Conservation (phyloP, 2,329 filamentous ascomycete genomes). For the Talaromyces sp. region DNA sequence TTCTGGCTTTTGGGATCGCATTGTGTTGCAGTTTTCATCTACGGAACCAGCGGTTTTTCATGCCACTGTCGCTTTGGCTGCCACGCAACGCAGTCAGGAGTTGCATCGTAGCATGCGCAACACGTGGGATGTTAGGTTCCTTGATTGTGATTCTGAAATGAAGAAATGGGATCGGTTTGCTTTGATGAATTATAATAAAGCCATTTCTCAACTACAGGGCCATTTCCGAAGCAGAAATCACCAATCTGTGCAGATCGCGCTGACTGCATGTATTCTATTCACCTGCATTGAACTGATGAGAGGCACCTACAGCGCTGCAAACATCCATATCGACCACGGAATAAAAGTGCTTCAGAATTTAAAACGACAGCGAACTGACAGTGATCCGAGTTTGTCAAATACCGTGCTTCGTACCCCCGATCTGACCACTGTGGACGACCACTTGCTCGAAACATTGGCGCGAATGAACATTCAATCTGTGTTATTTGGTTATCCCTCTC, state of each 20-base stretch:
- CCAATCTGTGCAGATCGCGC: slow-evolving; percentile 6
- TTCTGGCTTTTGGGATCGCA: slow-evolving; percentile 8
- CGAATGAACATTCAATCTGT: slow-evolving; percentile 8
- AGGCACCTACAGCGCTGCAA: slow-evolving; percentile 3
- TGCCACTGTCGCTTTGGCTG: slow-evolving; percentile 13
- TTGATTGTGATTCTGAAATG: slow-evolving; percentile 5
- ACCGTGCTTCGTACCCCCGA: background rate
- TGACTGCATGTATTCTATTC: slow-evolving; percentile 8
- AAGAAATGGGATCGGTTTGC: slow-evolving; percentile 9
- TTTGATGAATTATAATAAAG: slow-evolving; percentile 7
- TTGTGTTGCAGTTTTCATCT: slow-evolving; percentile 12
- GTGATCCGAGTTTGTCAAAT: background rate
- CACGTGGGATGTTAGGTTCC: background rate
- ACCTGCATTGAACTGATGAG: slow-evolving; percentile 11
- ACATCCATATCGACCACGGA: slow-evolving; percentile 11
- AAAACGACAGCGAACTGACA: background rate
- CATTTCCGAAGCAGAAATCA: slow-evolving; percentile 3
- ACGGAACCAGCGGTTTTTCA: slow-evolving; percentile 15
- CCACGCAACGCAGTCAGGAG: slow-evolving; percentile 11
- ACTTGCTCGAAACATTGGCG: slow-evolving; percentile 9
- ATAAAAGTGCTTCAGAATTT: background rate
- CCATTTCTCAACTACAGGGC: slow-evolving; percentile 2
- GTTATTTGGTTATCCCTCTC: slow-evolving; percentile 8
- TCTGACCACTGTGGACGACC: slow-evolving; percentile 6
- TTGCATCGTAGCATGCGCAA: slow-evolving; percentile 7